Conservation (phyloP, 805 yeast species). For the Candida awuae region DNA sequence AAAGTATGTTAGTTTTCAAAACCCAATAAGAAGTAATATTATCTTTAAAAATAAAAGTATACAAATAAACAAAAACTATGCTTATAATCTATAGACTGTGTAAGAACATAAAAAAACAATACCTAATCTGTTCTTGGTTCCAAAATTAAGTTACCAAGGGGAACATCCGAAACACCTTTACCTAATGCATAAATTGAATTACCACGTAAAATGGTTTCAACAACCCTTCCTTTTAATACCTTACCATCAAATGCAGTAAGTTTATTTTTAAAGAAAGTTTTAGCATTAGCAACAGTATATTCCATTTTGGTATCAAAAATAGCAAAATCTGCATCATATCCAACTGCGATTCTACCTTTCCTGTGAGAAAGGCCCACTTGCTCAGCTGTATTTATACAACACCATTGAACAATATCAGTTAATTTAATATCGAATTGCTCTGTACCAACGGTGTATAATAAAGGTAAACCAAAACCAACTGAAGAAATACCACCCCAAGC, state of each 20-base stretch:
- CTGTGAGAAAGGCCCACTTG: conserved; percentile 70
- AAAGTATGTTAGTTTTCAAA: too few species aligned
- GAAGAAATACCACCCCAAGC: conserved; percentile 98
- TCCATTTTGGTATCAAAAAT: conserved; percentile 60
- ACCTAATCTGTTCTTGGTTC: conserved; percentile 41
- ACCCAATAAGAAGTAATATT: too few species aligned
- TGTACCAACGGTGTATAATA: conserved; percentile 67
- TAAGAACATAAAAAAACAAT: not conserved
- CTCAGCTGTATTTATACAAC: conserved; percentile 71
- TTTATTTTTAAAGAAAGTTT: conserved; percentile 73
- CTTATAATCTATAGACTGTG: not conserved
- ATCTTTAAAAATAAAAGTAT: too few species aligned
- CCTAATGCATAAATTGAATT: conserved; percentile 50
- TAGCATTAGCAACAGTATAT: conserved; percentile 44
- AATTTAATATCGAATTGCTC: conserved; percentile 30
- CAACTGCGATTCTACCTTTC: conserved; percentile 68
- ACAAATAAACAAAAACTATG: not conserved
- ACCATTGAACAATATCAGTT: conserved; percentile 68
- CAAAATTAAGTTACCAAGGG: conserved; percentile 53
- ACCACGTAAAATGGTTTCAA: conserved; percentile 78
- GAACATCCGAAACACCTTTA: conserved; percentile 46
- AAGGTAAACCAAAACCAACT: conserved; percentile 83
- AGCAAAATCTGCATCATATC: conserved; percentile 83
- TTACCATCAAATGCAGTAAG: conserved; percentile 79
- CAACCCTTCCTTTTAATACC: conserved; percentile 60